Evolutionary conservation across 139 green algal species (phyloP), one percentile per base, ranked within the genome.

Genomic region (Tetraselmis chui): DNA sequence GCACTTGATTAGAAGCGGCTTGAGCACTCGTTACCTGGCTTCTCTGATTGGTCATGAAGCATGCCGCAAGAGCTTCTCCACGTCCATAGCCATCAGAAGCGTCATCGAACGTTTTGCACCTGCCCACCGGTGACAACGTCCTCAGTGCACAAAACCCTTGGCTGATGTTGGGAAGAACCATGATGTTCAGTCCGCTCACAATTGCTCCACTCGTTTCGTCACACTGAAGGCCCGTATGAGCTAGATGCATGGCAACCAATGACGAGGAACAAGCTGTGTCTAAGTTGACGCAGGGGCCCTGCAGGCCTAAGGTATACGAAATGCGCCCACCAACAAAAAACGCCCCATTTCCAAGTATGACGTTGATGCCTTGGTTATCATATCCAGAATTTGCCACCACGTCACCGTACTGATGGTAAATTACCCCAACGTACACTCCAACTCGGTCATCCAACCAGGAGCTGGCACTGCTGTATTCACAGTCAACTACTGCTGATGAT

Each of bases 221-320:
- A 0, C n/a, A 29, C 1, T 45, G n/a, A 28, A 92, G 80, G n/a
- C 85, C 81, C 23, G 30, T 84, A 77, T 84, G 58, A 1, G 91
- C 91, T 22, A 96, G 31, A 79, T 92, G 83, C 1, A 89, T 85
- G n/a, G 92, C 87, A 1, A 97, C 92, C 28, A 98, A 85, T 11
- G 91, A 96, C 22, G 94, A 96, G 22, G 93, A 97, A 89, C 95
- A 98, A 2, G 95, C 95, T 1, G 93, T 95, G 85, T 93, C 85
- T 25, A 86, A 84, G 31, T 32, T 84, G 75, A 89, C n/a, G 32
- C 80, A 83, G 2, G 89, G 80, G 5, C 86, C 84, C 1, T 45
- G 81, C 25, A 91, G 83, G 30, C 83, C 84, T 75, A 88, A 92
- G 31, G 80, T 76, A 80, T 91, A 93, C 0, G 87, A 85, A 23